Evolutionary conservation across 768 basidiomycete species (phyloP).

Genomic region (Lactarius sanguifluus): DNA sequence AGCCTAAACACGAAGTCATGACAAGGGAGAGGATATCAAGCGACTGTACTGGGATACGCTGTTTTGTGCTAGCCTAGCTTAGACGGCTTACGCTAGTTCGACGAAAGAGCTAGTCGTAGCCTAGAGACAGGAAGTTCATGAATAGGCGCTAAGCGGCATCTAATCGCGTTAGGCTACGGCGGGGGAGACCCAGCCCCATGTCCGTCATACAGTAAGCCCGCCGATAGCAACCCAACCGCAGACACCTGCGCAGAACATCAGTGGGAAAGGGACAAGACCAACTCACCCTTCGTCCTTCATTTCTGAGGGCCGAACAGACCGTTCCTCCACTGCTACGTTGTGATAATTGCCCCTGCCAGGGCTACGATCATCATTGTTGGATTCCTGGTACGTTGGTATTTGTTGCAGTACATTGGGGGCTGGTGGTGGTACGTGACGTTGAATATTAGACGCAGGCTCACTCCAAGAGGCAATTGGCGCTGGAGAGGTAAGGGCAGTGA

Average conservation of each 20-base stretch:
- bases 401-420: conserved; percentile 21
- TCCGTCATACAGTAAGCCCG: conserved; percentile 28
- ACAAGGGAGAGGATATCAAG: conserved; percentile 50
- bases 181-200: conserved; percentile 19
- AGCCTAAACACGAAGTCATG: conserved; percentile 61
- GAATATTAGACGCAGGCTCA: conserved; percentile 15
- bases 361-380: conserved; percentile 33
- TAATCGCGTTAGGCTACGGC: conserved; percentile 38
- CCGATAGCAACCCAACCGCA: conserved; percentile 25
- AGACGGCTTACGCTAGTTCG: conserved; percentile 43
- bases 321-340: conserved; percentile 44
- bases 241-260: conserved; percentile 32
- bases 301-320: conserved; percentile 74
- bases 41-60: conserved; percentile 63
- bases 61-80: conserved; percentile 50
- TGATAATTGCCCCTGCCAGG: conserved; percentile 37
- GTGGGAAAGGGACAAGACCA: conserved; percentile 10
- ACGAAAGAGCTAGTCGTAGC: conserved; percentile 32
- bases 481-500: neutral
- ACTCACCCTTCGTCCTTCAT: conserved; percentile 98
- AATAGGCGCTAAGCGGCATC: conserved; percentile 28
- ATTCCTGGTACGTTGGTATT: conserved; percentile 30
- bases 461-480: conserved; percentile 24
- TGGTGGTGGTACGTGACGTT: conserved; percentile 11
- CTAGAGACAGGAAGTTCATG: conserved; percentile 27